Base-by-base conservation (phyloP, 495 filamentous ascomycete species). In the Lineolata rhizophorae region DNA sequence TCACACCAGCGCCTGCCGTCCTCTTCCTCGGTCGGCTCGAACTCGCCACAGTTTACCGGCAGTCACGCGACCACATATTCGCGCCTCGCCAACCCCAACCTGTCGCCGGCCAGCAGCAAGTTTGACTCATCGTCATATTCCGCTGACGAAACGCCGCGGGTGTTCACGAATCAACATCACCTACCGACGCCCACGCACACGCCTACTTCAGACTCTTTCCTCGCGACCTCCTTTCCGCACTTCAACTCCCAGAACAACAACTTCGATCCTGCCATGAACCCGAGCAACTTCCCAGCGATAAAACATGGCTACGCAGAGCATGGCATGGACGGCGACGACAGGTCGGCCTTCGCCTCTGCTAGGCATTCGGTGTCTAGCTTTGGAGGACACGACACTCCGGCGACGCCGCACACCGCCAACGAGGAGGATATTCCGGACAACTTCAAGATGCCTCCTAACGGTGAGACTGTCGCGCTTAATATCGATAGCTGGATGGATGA, bases 401-500 rank as follows among this genome's bases (percentile, higher is more conserved):
- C 65, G 34, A 72, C 65, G 31, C 63, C 67, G 9, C 58, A 61
- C 32, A 64, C 58, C 9, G 58, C 49, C 17, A 55, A 59, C 35
- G 64, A 61, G 27, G 64, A 65, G 22, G 55, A 65, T 26, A 57
- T 55, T 27, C 59, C 65, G n/a, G 53, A 56, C 20, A 27, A 29
- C 31, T 47, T 33, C 30, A 46, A 40, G 34, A 30, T 42, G 22
- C 35, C 41, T 27, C 32, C 48, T 27, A 45, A 41, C 34, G 46
- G 46, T 49, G 46, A 51, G 47, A 46, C 37, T 35, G 32, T 39
- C n/a, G 29, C 17, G 14, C 13, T 27, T 9, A 16, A 13, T 34
- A 33, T 58, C 32, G 57, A 68, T 18, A 48, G 47, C 17, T 71
- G 60, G 61, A 58, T 68, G 58, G 56, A 61, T 48, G 57, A 65